phyloP scores from a whole-genome alignment of 192 early-diverging fungal species.

The Helicostylum pulchrum region DNA sequence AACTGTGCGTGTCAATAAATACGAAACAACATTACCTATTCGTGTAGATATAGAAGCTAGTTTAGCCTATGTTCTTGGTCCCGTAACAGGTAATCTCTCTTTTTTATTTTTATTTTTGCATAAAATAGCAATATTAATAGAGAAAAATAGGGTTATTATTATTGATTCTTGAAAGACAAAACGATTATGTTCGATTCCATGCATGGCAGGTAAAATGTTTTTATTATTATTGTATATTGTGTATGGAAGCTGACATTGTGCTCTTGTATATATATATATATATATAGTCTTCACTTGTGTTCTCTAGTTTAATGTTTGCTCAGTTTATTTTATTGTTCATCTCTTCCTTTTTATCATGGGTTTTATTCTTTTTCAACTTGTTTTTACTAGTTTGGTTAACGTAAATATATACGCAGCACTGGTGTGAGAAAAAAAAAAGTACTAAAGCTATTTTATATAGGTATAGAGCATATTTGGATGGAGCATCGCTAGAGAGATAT shows the following conservation, averaged over 20 bases:
- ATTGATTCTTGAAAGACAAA: slow-evolving; percentile 71
- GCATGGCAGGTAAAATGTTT: slow-evolving; percentile 57
- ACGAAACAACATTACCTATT: slow-evolving; percentile 67
- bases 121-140: background rate
- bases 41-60: slow-evolving; percentile 76
- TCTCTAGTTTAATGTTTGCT: slow-evolving; percentile 30
- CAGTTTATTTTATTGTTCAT: slow-evolving; percentile 52
- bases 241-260: background rate
- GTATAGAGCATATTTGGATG: slow-evolving; percentile 68
- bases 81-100: slow-evolving; percentile 40
- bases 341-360: slow-evolving; percentile 42
- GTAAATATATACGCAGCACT: slow-evolving; percentile 30
- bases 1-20: slow-evolving; percentile 68
- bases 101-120: background rate
- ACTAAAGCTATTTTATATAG: slow-evolving; percentile 21
- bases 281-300: slow-evolving; percentile 33
- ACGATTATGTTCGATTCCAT: slow-evolving; percentile 70
- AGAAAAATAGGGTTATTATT: slow-evolving; percentile 56
- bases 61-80: slow-evolving; percentile 61
- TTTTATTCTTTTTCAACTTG: slow-evolving; percentile 42
- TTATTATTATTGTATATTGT: background rate
- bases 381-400: slow-evolving; percentile 38
- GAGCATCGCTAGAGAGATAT: slow-evolving; percentile 67
- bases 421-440: background rate
- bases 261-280: background rate